These are phyloP conservation scores for Curvularia spicifera DNA, from an alignment of 2,329 filamentous ascomycete genomes.

Conservation along the genomic window DNA sequence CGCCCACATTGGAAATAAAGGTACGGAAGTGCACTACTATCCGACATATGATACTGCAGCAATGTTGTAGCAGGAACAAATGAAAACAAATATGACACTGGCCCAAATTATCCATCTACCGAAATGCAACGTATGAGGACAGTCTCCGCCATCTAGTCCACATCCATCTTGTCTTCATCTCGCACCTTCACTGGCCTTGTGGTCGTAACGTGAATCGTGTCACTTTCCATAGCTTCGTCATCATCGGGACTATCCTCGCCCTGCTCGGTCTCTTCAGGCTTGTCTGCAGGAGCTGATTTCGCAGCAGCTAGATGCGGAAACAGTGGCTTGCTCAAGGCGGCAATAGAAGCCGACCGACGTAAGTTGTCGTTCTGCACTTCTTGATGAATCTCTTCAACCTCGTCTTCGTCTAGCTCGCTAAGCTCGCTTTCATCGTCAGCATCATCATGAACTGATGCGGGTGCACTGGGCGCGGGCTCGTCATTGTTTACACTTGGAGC, in stretches of 20 bases:
- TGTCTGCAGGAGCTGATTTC: conserved; percentile 3
- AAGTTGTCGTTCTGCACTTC: conserved; percentile 23
- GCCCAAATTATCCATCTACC: neutral
- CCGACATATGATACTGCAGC: neutral
- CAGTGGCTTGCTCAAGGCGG: conserved; percentile 26
- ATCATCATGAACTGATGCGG: conserved; percentile 61
- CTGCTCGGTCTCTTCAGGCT: neutral
- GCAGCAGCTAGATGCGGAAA: conserved; percentile 34
- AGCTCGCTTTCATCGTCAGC: conserved; percentile 64
- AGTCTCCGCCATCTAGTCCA: conserved; percentile 8
- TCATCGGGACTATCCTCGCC: neutral
- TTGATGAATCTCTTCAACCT: conserved; percentile 45
- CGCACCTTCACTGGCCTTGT: neutral
- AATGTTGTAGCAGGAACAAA: neutral
- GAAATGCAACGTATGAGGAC: neutral
- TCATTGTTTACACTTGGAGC: conserved; percentile 41
- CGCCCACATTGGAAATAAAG: neutral
- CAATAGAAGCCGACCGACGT: conserved; percentile 25
- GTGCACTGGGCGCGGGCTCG: conserved; percentile 57
- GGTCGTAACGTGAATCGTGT: neutral
- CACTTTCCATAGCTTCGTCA: neutral
- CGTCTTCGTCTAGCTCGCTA: conserved; percentile 58
- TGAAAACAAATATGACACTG: neutral
- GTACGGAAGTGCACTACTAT: conserved; percentile 1
- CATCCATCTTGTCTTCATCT: conserved; percentile 11